phyloP scores from a whole-genome alignment of 768 basidiomycete species.

The Favolaschia claudopus region DNA sequence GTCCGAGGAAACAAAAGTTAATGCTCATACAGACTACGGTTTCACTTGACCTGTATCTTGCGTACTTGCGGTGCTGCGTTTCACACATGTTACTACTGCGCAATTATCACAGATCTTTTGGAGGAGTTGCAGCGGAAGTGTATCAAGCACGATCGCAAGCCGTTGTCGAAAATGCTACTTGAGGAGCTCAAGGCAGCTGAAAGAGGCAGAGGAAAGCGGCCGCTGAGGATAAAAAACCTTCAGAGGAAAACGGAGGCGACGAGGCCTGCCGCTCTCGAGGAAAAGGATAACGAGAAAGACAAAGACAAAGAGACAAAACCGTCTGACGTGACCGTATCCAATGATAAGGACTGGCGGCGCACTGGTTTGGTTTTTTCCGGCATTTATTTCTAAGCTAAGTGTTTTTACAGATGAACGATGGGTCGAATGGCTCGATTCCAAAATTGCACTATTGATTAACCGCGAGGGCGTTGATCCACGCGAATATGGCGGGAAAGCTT shows the following conservation, averaged over 20 bases:
- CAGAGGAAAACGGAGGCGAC: constrained; percentile 47
- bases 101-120: constrained; percentile 88
- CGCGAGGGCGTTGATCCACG: constrained; percentile 82
- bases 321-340: constrained; percentile 31
- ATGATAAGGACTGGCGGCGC: constrained; percentile 57
- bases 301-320: constrained; percentile 40
- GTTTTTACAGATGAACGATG: constrained; percentile 77
- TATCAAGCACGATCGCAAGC: constrained; percentile 88
- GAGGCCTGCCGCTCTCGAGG: constrained; percentile 41
- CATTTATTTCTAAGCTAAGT: constrained; percentile 12
- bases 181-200: constrained; percentile 70
- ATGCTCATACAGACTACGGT: constrained; percentile 66
- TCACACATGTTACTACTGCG: constrained; percentile 98
- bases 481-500: constrained; percentile 88
- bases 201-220: constrained; percentile 41
- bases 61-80: constrained; percentile 92
- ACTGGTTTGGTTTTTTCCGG: constrained; percentile 61
- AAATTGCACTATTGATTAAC: constrained; percentile 82
- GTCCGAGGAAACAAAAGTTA: constrained; percentile 13
- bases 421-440: constrained; percentile 89
- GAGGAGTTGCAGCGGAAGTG: constrained; percentile 97
- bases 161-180: constrained; percentile 65
- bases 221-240: constrained; percentile 52
- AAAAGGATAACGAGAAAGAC: constrained; percentile 49
- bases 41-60: constrained; percentile 90